These are phyloP conservation scores for Russula sp. DNA, from an alignment of 768 basidiomycete species.

Conservation along the genomic window DNA sequence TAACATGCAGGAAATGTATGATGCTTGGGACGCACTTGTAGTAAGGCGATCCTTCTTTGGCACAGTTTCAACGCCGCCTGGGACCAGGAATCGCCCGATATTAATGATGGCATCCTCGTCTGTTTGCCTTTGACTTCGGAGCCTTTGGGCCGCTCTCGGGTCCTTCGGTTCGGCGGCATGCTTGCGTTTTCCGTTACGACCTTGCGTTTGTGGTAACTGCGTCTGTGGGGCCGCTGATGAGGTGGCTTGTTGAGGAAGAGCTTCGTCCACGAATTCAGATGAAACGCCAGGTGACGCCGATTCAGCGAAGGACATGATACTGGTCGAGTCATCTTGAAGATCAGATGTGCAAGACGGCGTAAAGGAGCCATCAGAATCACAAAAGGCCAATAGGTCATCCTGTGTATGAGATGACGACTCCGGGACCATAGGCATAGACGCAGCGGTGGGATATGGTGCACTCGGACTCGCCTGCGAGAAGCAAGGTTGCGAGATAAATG, in stretches of 20 bases:
- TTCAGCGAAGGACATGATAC: too few relatives aligned
- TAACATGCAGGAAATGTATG: background rate
- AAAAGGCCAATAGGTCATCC: background rate
- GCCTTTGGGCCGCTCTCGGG: conserved; percentile 1
- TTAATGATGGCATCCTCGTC: background rate
- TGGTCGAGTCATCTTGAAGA: background rate
- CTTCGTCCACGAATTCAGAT: background rate
- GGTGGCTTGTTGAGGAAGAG: background rate
- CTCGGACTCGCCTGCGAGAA: background rate
- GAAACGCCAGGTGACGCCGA: background rate
- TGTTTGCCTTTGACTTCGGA: background rate
- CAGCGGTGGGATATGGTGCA: background rate
- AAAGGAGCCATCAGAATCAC: too few relatives aligned
- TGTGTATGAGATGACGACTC: background rate
- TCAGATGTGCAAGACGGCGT: background rate
- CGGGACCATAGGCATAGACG: too few relatives aligned
- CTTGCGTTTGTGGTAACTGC: background rate
- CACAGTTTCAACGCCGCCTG: background rate
- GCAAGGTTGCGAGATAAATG: background rate
- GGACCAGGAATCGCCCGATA: background rate
- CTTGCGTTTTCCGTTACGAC: background rate
- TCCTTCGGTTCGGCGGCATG: background rate
- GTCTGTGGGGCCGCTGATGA: background rate
- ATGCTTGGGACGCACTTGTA: background rate
- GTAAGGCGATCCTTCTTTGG: conserved; percentile 10